These are phyloP conservation scores for Geotrichum carabidarum DNA, from an alignment of 1,139 yeast genomes.

Conservation along the genomic window DNA sequence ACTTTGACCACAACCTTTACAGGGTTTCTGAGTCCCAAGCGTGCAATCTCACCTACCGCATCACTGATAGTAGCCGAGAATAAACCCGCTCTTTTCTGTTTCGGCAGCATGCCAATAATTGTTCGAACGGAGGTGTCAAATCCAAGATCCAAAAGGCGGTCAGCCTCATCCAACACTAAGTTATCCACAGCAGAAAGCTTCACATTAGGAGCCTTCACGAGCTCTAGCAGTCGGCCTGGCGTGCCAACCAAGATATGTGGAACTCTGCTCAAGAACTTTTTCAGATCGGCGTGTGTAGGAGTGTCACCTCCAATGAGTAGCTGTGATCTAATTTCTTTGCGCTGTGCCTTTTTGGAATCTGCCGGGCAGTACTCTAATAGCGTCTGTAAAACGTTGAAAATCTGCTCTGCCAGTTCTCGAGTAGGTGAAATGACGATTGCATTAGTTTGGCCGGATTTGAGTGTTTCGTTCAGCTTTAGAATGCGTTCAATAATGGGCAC, in stretches of 20 bases:
- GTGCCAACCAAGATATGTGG: constrained; percentile 86
- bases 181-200: constrained; percentile 56
- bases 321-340: constrained; percentile 52
- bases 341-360: constrained; percentile 30
- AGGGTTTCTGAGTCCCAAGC: constrained; percentile 77
- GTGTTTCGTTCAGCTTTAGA: constrained; percentile 33
- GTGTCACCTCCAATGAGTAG: constrained; percentile 73
- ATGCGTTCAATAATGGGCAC: constrained; percentile 74
- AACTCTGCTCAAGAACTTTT: constrained; percentile 46
- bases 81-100: constrained; percentile 88
- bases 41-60: constrained; percentile 48
- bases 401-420: constrained; percentile 84
- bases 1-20: constrained; percentile 69
- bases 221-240: constrained; percentile 83
- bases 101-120: constrained; percentile 66
- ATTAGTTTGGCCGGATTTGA: constrained; percentile 53
- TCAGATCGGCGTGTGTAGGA: constrained; percentile 66
- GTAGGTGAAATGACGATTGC: constrained; percentile 83
- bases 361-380: constrained; percentile 60
- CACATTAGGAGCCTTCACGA: constrained; percentile 45
- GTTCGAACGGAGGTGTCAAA: constrained; percentile 65
- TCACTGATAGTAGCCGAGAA: constrained; percentile 87
- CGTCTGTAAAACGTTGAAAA: constrained; percentile 57
- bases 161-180: constrained; percentile 88
- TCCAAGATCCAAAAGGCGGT: constrained; percentile 73